Evolutionary conservation across 768 basidiomycete genomes (phyloP).

Genomic region (Sarcodon aspratus): DNA sequence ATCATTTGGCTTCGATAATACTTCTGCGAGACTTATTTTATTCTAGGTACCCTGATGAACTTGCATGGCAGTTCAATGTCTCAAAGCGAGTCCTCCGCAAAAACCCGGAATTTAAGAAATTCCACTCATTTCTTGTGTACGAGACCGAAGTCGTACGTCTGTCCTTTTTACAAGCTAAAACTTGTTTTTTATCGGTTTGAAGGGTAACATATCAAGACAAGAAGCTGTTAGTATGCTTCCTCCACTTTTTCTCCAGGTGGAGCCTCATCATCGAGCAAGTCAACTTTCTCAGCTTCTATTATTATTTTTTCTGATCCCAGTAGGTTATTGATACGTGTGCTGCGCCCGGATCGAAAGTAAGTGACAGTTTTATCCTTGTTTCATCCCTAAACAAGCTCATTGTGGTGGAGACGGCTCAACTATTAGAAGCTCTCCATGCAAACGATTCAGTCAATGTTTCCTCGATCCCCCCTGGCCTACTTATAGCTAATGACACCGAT

Average conservation of each 20-base stretch:
- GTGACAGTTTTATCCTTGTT: background rate
- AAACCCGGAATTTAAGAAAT: conserved; percentile 82
- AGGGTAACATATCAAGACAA: conserved; percentile 94
- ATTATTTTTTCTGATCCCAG: background rate
- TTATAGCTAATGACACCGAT: conserved; percentile 94
- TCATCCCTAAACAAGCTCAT: background rate
- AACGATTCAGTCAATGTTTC: conserved; percentile 52
- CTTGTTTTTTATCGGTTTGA: background rate
- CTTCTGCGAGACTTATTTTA: conserved; percentile 1
- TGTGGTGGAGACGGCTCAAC: conserved; percentile 68
- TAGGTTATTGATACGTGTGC: conserved; percentile 97
- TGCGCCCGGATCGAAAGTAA: conserved; percentile 91
- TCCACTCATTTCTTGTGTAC: conserved; percentile 92
- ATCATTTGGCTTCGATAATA: background rate
- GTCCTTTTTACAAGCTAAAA: background rate
- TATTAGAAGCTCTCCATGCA: conserved; percentile 90
- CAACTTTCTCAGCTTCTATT: background rate
- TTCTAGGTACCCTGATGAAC: conserved; percentile 82
- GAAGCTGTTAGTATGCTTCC: conserved; percentile 99
- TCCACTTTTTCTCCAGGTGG: conserved; percentile 87
- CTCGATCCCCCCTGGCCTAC: conserved; percentile 69
- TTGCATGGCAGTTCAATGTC: conserved; percentile 95
- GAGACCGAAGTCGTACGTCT: conserved; percentile 89
- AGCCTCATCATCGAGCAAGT: conserved; percentile 76
- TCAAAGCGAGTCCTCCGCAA: conserved; percentile 83